phyloP scores from a whole-genome alignment of 257 asterid genomes.

The Primulina eburnea region DNA sequence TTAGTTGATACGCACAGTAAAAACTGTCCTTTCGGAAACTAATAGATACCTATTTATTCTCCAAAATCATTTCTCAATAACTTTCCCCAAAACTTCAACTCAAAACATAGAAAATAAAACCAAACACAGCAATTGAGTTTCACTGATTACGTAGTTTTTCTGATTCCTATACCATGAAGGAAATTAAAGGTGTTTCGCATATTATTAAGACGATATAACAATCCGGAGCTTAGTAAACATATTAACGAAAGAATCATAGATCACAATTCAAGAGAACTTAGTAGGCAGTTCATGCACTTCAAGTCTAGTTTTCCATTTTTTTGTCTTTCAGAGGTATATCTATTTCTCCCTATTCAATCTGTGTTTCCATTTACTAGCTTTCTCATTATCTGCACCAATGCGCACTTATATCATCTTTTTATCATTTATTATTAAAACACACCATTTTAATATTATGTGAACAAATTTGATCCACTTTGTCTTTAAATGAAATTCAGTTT shows the following conservation, averaged over 20 bases:
- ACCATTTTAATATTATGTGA: neutral
- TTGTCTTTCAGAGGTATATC: neutral
- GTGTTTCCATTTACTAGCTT: neutral
- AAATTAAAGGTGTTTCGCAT: constrained; percentile 3
- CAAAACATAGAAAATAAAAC: neutral
- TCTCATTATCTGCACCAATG: too few relatives aligned
- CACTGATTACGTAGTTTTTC: neutral
- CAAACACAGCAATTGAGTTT: neutral
- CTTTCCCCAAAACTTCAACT: neutral
- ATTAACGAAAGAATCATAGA: too few relatives aligned
- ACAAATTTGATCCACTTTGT: neutral
- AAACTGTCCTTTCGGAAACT: neutral
- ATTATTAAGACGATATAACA: too few relatives aligned
- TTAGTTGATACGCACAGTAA: too few relatives aligned
- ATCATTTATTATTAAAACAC: neutral
- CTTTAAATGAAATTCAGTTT: neutral
- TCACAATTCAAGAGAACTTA: neutral
- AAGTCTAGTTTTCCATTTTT: neutral
- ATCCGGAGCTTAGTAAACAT: neutral
- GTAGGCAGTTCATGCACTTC: neutral
- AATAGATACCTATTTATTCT: neutral
- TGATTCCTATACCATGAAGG: neutral
- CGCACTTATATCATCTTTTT: too few relatives aligned
- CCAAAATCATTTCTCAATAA: neutral
- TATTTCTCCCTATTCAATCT: neutral